These are phyloP conservation scores for Backusella mclennaniae DNA, from an alignment of 192 early-diverging fungal species.

Conservation along the genomic window DNA sequence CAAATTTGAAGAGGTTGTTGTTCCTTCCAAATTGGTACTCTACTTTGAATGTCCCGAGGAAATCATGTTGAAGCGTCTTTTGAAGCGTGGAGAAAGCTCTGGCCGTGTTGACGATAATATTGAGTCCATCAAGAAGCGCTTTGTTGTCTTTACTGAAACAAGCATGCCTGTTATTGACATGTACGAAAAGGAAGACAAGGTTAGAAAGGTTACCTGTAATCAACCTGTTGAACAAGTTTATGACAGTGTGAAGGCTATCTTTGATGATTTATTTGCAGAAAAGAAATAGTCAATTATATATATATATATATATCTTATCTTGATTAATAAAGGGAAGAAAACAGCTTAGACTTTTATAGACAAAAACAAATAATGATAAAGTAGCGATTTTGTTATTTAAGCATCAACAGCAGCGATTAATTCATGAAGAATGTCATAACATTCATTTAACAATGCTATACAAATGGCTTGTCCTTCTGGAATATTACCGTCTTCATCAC, in stretches of 20 bases:
- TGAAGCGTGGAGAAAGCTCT: conserved; percentile 93
- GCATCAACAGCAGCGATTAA: conserved; percentile 55
- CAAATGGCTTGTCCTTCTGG: conserved; percentile 83
- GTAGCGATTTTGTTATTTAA: not conserved
- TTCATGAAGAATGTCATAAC: conserved; percentile 83
- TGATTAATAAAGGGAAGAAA: not conserved
- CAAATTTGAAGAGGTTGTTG: conserved; percentile 88
- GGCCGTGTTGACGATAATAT: conserved; percentile 95
- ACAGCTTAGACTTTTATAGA: not conserved
- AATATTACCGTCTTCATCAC: conserved; percentile 77
- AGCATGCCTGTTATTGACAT: conserved; percentile 90
- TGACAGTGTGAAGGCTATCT: conserved; percentile 5
- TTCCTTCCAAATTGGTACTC: conserved; percentile 69
- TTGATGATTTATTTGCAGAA: conserved; percentile 15
- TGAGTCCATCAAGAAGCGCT: conserved; percentile 95
- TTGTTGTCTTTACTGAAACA: conserved; percentile 80
- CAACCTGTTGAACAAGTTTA: conserved; percentile 23
- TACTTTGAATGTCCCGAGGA: conserved; percentile 97
- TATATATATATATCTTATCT: not conserved
- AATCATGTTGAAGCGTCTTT: conserved; percentile 83
- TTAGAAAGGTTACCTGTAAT: conserved; percentile 61
- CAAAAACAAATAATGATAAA: not conserved
- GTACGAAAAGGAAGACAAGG: conserved; percentile 75
- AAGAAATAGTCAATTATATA: not conserved
- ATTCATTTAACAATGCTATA: conserved; percentile 81